Base-by-base conservation (phyloP, 257 asterid species). In the Solanum rostratum region DNA sequence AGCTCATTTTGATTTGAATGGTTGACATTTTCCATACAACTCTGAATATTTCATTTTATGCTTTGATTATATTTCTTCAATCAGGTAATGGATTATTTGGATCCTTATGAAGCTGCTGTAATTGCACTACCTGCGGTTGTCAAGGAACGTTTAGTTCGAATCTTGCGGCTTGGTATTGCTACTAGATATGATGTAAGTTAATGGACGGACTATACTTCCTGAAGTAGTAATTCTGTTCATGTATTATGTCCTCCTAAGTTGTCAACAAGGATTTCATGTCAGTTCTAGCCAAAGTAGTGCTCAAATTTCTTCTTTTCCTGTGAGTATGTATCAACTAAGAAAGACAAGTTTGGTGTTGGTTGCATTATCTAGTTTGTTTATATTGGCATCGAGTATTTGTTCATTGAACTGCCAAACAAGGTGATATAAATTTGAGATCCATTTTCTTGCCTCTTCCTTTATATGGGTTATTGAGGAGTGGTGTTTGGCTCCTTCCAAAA, bases 111-210 rank as follows among this genome's bases (percentile, higher is more conserved):
- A 91, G 94, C 88, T 80, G 98, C 97, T 24, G 96, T 94, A 84
- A 83, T 93, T 85, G 92, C 96, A 73, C 88, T 96, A 88, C 96
- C 99, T 71, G 87, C 79, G 62, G 89, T 92, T 83, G 93, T 94
- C 85, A 93, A 91, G 88, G 98, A 96, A 90, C 99, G 99, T 39
- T 87, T 96, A 83, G 96, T 94, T 87, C 92, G 96, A 87, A 92
- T 96, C 85, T 88, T 96, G 33, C 92, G 98, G 79, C 97, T 93
- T 89, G 95, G 97, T 74, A 92, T 96, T 87, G 99, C 98, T 43
- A 91, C 95, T 81, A 89, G 97, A 86, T 92, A 88, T 88, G 99
- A 96, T 92, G 99, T 96, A 87, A 88, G 99, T 90, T 85, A 69
- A 78, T 0, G 18, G 63, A 78, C 14, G 18, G 82, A 27, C 82